Percentiles rank a stretch among this genome's conserved stretches.
These are phyloP conservation scores for Actinomortierella ambigua DNA, from an alignment of 371 early-diverging fungal species.

Conservation along the genomic window DNA sequence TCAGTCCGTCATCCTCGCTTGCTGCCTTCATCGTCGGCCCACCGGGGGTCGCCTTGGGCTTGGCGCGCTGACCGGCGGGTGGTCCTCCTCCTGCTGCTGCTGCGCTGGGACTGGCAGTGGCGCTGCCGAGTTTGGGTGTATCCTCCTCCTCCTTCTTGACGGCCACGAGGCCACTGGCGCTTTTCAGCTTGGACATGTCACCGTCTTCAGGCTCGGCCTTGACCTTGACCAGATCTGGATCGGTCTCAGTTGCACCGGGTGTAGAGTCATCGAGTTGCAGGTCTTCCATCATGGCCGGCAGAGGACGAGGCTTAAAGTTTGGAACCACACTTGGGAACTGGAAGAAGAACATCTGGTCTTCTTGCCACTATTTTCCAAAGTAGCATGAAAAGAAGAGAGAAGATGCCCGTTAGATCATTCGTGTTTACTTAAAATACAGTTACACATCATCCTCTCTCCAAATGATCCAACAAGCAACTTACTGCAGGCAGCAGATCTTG, in stretches of 20 bases:
- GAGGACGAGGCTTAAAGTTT: slow-evolving; percentile 29
- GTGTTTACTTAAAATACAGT: background rate
- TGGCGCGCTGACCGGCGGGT: slow-evolving; percentile 32
- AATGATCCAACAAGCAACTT: slow-evolving; percentile 5
- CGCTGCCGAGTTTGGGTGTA: too few species aligned
- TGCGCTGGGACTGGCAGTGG: background rate
- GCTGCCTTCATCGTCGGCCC: slow-evolving; percentile 26
- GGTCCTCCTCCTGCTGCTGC: slow-evolving; percentile 7
- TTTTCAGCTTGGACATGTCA: too few species aligned
- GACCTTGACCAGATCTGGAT: slow-evolving; percentile 1
- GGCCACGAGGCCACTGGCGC: too few species aligned
- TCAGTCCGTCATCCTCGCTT: slow-evolving; percentile 44
- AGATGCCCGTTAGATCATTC: background rate
- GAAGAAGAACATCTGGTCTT: slow-evolving; percentile 42
- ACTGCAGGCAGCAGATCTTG: slow-evolving; percentile 36
- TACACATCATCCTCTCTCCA: slow-evolving; percentile 1
- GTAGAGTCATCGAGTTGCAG: too few species aligned
- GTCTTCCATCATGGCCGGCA: slow-evolving; percentile 3
- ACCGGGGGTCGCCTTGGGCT: slow-evolving; percentile 15
- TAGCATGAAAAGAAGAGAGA: background rate
- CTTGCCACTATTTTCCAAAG: slow-evolving; percentile 5
- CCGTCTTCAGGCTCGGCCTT: slow-evolving; percentile 27
- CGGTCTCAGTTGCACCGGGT: too few species aligned
- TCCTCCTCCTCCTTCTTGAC: too few species aligned
- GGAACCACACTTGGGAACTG: slow-evolving; percentile 47